phyloP scores from a whole-genome alignment of 2,329 filamentous ascomycete genomes.

The Penicillium sp. region DNA sequence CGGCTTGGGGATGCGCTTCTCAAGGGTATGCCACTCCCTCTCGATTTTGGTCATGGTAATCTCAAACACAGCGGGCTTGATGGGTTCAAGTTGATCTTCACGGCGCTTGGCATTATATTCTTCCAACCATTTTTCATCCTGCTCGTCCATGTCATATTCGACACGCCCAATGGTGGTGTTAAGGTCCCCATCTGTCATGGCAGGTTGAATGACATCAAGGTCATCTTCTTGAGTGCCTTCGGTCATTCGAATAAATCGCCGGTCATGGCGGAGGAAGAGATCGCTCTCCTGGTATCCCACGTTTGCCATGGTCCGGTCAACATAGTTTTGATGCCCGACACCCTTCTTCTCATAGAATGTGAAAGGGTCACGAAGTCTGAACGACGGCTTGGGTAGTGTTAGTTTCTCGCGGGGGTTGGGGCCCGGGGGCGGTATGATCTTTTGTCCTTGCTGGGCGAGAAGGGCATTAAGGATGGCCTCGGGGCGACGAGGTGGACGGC shows the following conservation, averaged over 20 bases:
- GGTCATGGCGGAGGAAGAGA: constrained; percentile 75
- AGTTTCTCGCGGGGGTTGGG: constrained; percentile 52
- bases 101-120: constrained; percentile 76
- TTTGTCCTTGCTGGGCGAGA: constrained; percentile 58
- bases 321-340: constrained; percentile 82
- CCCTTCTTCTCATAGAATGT: constrained; percentile 71
- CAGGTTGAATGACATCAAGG: constrained; percentile 54
- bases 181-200: constrained; percentile 61
- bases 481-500: constrained; percentile 63
- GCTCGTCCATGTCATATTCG: constrained; percentile 99
- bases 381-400: constrained; percentile 51
- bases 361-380: constrained; percentile 49
- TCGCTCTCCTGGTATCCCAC: constrained; percentile 96
- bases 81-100: constrained; percentile 71
- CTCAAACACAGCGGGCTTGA: constrained; percentile 92
- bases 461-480: constrained; percentile 62
- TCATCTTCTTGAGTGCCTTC: constrained; percentile 65
- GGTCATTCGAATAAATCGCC: constrained; percentile 63
- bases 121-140: constrained; percentile 95
- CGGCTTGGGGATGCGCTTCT: constrained; percentile 94
- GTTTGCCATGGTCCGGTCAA: constrained; percentile 93
- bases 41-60: constrained; percentile 99
- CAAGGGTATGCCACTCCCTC: constrained; percentile 95
- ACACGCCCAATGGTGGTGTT: constrained; percentile 70
- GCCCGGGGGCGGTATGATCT: constrained; percentile 49